phyloP scores from a whole-genome alignment of 139 green algal species.

The Auxenochlorella protothecoides region DNA sequence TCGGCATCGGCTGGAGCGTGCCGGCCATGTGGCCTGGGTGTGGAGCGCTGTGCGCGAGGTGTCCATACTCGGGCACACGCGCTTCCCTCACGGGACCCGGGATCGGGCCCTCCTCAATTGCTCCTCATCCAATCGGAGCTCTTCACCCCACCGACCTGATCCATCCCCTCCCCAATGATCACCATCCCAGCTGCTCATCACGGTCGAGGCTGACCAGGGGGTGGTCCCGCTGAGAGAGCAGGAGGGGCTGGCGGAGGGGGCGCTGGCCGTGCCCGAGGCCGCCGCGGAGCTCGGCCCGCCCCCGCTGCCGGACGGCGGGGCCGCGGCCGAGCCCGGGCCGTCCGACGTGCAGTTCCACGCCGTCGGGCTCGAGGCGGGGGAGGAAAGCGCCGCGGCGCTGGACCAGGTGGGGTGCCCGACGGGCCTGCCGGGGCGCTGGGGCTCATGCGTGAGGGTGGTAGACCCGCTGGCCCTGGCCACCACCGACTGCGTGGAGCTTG shows the following conservation, averaged over 20 bases:
- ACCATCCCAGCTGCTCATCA: slow-evolving; percentile 29
- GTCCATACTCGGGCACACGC: too few relatives aligned
- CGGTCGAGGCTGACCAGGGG: slow-evolving; percentile 69
- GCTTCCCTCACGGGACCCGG: too few relatives aligned
- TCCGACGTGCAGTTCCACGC: too few relatives aligned
- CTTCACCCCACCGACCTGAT: neutral
- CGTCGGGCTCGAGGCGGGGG: slow-evolving; percentile 44
- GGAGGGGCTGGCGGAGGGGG: slow-evolving; percentile 28
- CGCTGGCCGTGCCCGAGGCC: slow-evolving; percentile 23
- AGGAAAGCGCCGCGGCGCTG: slow-evolving; percentile 55
- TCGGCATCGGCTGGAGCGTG: too few relatives aligned
- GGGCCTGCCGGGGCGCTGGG: slow-evolving; percentile 67
- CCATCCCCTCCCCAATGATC: neutral
- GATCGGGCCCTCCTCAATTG: too few relatives aligned
- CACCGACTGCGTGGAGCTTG: slow-evolving; percentile 67
- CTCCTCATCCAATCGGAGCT: too few relatives aligned
- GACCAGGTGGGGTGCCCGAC: slow-evolving; percentile 71
- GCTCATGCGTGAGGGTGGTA: slow-evolving; percentile 79
- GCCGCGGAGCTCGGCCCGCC: slow-evolving; percentile 15
- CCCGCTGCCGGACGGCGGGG: slow-evolving; percentile 5
- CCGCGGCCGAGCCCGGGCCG: slow-evolving; percentile 23
- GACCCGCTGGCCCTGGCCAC: slow-evolving; percentile 54
- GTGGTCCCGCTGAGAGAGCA: slow-evolving; percentile 52
- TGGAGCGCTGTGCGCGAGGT: too few relatives aligned
- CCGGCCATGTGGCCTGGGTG: too few relatives aligned